Evolutionary conservation across 768 basidiomycete genomes (phyloP).

Genomic region (Auricularia cornea): DNA sequence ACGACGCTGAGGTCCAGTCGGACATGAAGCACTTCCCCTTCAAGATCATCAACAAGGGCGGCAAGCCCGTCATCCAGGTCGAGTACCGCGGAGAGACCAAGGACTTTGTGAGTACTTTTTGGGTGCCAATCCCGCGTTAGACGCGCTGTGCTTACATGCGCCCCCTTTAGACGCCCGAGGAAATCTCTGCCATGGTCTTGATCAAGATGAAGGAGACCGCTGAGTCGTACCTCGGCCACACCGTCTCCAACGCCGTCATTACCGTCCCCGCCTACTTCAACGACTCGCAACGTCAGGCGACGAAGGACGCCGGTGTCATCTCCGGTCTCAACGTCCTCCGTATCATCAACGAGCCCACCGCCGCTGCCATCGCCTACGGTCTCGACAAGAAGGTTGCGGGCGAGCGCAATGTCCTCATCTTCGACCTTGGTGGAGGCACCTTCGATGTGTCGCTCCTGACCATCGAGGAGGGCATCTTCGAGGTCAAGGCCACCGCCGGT

Average conservation of each 20-base stretch:
- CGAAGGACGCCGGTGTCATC: slow-evolving; percentile 98
- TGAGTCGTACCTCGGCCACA: slow-evolving; percentile 41
- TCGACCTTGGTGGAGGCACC: slow-evolving; percentile 99
- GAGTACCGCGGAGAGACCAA: slow-evolving; percentile 48
- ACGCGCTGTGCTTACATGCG: background rate
- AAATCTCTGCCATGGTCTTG: slow-evolving; percentile 50
- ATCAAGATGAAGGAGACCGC: slow-evolving; percentile 59
- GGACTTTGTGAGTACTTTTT: slow-evolving; percentile 33
- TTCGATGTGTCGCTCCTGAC: slow-evolving; percentile 99
- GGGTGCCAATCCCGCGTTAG: background rate
- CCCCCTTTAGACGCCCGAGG: slow-evolving; percentile 29
- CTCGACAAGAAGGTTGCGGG: slow-evolving; percentile 89
- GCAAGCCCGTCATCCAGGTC: slow-evolving; percentile 46
- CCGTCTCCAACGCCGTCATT: slow-evolving; percentile 38
- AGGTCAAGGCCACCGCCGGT: slow-evolving; percentile 98
- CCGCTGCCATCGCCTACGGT: slow-evolving; percentile 98
- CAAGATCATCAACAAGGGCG: slow-evolving; percentile 19
- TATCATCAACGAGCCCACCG: slow-evolving; percentile 99
- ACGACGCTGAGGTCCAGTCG: slow-evolving; percentile 24
- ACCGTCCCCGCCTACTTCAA: slow-evolving; percentile 91
- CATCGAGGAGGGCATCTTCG: slow-evolving; percentile 97
- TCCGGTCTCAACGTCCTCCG: slow-evolving; percentile 98
- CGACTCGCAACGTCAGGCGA: slow-evolving; percentile 98
- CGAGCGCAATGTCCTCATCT: slow-evolving; percentile 98
- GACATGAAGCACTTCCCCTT: slow-evolving; percentile 35